A percentile compares a stretch with the other conserved stretches of the same genome.
phyloP scores from a whole-genome alignment of 2,329 filamentous ascomycete genomes.

The Fusarium longipes region DNA sequence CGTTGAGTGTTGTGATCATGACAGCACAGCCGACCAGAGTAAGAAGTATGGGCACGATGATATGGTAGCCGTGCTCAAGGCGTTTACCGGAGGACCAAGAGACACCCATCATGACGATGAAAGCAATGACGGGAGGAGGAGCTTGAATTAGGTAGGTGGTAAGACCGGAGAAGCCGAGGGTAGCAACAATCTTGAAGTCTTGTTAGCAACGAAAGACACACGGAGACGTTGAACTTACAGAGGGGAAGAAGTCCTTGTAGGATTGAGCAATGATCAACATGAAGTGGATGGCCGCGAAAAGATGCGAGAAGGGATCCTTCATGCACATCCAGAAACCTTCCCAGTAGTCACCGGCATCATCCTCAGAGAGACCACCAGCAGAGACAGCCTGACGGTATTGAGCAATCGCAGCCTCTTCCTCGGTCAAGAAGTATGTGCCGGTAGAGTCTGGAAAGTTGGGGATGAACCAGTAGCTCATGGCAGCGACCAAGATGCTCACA shows the following conservation, averaged over 20 bases:
- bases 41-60: conserved; percentile 53
- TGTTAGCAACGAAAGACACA: fast-evolving
- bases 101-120: conserved; percentile 51
- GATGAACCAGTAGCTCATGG: conserved; percentile 51
- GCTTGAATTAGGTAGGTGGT: conserved; percentile 56
- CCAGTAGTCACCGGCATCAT: conserved; percentile 55
- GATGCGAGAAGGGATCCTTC: conserved; percentile 53
- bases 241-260: conserved; percentile 58
- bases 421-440: conserved; percentile 51
- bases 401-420: conserved; percentile 54
- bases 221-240: conserved; percentile 28
- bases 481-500: conserved; percentile 49
- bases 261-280: conserved; percentile 57
- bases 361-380: conserved; percentile 51
- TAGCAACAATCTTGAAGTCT: conserved; percentile 44
- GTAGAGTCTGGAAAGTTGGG: conserved; percentile 50
- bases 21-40: conserved; percentile 55
- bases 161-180: conserved; percentile 44
- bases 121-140: conserved; percentile 56
- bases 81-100: conserved; percentile 55
- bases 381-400: conserved; percentile 52
- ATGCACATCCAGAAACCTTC: conserved; percentile 50
- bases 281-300: conserved; percentile 55
- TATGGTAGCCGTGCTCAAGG: conserved; percentile 56
- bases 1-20: conserved; percentile 55